Conservation (phyloP, 768 basidiomycete species). For the Lactifluus hygrophoroides region DNA sequence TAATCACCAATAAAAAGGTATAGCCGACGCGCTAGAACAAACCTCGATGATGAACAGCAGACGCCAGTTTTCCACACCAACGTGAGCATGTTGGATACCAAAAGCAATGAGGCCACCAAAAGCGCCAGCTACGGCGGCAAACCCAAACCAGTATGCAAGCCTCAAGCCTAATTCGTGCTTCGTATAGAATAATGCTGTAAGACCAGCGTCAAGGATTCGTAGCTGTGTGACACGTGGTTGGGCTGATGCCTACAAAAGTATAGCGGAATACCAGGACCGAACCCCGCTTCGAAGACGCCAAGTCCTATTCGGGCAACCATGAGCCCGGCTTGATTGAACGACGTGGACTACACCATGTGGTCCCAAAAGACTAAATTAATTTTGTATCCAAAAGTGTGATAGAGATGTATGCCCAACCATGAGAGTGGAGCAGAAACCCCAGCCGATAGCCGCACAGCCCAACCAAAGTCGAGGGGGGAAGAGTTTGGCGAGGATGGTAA, state of each 20-base stretch:
- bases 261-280: conserved; percentile 68
- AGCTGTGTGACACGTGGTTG: conserved; percentile 22
- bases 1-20: neutral
- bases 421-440: conserved; percentile 68
- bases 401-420: conserved; percentile 39
- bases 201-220: neutral
- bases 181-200: conserved; percentile 67
- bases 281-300: conserved; percentile 73
- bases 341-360: conserved; percentile 39
- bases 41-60: conserved; percentile 71
- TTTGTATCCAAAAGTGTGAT: neutral
- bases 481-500: conserved; percentile 55
- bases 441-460: conserved; percentile 54
- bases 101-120: conserved; percentile 82
- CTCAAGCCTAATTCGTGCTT: conserved; percentile 64
- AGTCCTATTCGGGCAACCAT: conserved; percentile 50
- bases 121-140: conserved; percentile 76
- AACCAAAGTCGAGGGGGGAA: conserved; percentile 63
- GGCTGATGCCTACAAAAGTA: conserved; percentile 52
- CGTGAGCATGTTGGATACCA: conserved; percentile 56
- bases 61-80: conserved; percentile 45
- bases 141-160: conserved; percentile 77
- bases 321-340: conserved; percentile 52
- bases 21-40: neutral
- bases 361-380: neutral